Base-by-base conservation (phyloP, 441 rosid genomes). In the Erodium trifolium region DNA sequence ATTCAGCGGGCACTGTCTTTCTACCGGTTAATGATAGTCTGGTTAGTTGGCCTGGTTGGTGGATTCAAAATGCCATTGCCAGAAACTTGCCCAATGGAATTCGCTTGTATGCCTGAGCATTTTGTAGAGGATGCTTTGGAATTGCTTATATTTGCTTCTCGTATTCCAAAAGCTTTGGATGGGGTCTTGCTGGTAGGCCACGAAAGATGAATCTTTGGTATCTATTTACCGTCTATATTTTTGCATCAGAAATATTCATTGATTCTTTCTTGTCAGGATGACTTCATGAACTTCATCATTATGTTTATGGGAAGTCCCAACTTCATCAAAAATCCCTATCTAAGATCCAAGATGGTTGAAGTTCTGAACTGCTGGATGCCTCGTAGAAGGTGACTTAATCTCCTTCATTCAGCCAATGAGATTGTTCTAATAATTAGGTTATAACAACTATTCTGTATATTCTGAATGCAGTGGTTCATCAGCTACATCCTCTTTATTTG, bases 361-460 rank as follows among this genome's bases (percentile, higher is more conserved):
- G 99, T 90, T 43, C 83, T 92, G 86, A 90, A 95, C 72, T 89
- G 96, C 82, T 95, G 98, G 97, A 92, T 95, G 93, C 99, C 96
- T 53, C 95, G 90, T 63, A 71, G 90, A 82, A 87, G 97, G 98
- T 92, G 65, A 77, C 43, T 64, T 67, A 3, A 66, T 65, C 12
- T 70, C 14, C 31, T 19, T 57, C 5, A 9, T 19, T 18, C 12
- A 37, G 43, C 43, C 43, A 5, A 37, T 37, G 9, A 37, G 43
- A 37, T 37, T 37, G 5, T 47, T 11, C 16, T 11, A 49, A 37
- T 68, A 62, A 31, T 55, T 39, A 4, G 34, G 66, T 68, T 39
- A 7, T 79, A 19, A 7, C 78, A 19, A 45, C 43, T 63, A 16
- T 4, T 72, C 49, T 72, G 43, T 53, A 70, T 81, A 5, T 73